Conservation (phyloP, 1,284 basidiomycete species). For the Prillingera fragicola region DNA sequence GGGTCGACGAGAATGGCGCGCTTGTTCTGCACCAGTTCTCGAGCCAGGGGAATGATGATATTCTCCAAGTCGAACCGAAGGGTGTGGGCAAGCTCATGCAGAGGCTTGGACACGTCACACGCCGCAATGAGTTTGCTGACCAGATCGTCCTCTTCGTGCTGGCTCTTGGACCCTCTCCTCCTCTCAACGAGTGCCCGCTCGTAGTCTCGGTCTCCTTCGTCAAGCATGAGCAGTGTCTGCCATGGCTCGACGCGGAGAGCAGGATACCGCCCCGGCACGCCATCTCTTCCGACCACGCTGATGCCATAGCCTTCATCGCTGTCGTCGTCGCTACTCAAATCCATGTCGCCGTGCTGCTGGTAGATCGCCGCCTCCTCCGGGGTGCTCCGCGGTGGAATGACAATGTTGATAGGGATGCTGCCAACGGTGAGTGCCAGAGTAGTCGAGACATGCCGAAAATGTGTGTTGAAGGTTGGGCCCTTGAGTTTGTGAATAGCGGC, state of each 20-base stretch:
- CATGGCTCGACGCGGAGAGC: constrained; percentile 64
- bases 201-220: constrained; percentile 20
- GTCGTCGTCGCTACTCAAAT: constrained; percentile 46
- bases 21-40: constrained; percentile 83
- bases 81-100: constrained; percentile 77
- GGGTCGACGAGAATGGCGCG: constrained; percentile 84
- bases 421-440: constrained; percentile 71
- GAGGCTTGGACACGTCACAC: constrained; percentile 55
- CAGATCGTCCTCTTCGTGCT: constrained; percentile 52
- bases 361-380: constrained; percentile 55
- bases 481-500: constrained; percentile 33
- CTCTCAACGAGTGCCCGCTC: not conserved
- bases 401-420: constrained; percentile 68
- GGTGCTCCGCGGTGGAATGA: constrained; percentile 63
- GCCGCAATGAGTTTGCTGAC: constrained; percentile 59
- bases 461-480: constrained; percentile 60
- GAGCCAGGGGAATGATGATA: constrained; percentile 78
- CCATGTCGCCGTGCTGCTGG: constrained; percentile 53
- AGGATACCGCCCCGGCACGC: constrained; percentile 5
- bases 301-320: constrained; percentile 43
- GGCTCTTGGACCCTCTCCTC: constrained; percentile 1
- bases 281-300: too few relatives aligned
- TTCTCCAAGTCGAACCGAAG: constrained; percentile 80
- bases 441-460: constrained; percentile 49
- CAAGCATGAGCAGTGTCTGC: constrained; percentile 77